These are phyloP conservation scores for Rhizophagus prolifer DNA, from an alignment of 192 early-diverging fungal species.

Conservation along the genomic window DNA sequence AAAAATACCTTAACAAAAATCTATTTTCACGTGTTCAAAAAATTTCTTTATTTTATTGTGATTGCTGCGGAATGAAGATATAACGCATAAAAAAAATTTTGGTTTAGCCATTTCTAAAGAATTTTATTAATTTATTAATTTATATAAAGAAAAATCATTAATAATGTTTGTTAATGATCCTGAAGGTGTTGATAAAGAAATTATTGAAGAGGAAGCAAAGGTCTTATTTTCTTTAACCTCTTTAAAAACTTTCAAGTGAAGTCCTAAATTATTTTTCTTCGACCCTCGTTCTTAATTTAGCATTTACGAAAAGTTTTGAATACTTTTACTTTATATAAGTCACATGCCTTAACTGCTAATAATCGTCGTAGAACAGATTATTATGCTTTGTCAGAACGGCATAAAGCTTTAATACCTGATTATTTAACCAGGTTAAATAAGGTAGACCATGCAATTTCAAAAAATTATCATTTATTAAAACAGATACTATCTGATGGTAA, in stretches of 20 bases:
- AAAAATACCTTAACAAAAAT: no score
- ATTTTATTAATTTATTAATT: background rate
- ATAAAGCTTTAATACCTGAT: slow-evolving; percentile 56
- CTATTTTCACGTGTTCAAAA: no score
- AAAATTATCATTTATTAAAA: slow-evolving; percentile 57
- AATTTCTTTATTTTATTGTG: no score
- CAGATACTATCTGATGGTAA: slow-evolving; percentile 48
- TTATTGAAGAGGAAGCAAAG: slow-evolving; percentile 5
- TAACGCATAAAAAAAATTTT: background rate
- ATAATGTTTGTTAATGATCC: slow-evolving; percentile 14
- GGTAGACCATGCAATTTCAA: slow-evolving; percentile 58
- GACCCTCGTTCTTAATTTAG: background rate
- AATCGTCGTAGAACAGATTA: slow-evolving; percentile 64
- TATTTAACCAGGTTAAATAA: slow-evolving; percentile 63
- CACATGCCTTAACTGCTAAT: slow-evolving; percentile 56
- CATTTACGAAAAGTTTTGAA: slow-evolving; percentile 56
- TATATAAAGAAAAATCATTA: background rate
- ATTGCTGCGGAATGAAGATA: no score
- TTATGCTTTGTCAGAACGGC: slow-evolving; percentile 59
- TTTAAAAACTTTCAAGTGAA: background rate
- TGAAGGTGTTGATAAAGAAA: background rate
- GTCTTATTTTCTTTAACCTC: background rate
- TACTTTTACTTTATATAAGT: slow-evolving; percentile 64
- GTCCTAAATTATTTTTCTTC: background rate
- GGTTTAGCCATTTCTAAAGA: background rate